These are phyloP conservation scores for Trichoderma arundinaceum DNA, from an alignment of 2,329 filamentous ascomycete species.

Conservation along the genomic window DNA sequence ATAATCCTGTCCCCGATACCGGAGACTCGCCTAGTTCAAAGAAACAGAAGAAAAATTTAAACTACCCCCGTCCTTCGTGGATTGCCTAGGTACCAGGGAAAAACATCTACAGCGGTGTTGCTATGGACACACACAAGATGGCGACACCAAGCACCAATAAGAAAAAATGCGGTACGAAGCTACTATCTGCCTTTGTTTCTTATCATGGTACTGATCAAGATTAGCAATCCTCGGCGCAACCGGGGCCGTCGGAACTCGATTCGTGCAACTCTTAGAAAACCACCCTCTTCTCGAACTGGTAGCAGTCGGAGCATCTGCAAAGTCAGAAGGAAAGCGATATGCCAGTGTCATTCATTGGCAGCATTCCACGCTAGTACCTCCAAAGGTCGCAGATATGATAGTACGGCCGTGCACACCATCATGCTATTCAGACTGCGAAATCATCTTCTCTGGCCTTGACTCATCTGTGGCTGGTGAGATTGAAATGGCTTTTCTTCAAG, in stretches of 20 bases:
- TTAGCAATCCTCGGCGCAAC: slow-evolving; percentile 24
- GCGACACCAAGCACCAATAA: slow-evolving; percentile 17
- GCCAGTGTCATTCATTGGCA: slow-evolving; percentile 24
- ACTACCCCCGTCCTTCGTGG: not conserved
- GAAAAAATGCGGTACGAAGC: slow-evolving; percentile 20
- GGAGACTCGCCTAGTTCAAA: slow-evolving; percentile 3
- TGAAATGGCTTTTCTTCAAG: slow-evolving; percentile 29
- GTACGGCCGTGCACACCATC: slow-evolving; percentile 18
- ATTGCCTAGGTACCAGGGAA: slow-evolving; percentile 8
- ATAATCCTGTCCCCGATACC: slow-evolving; percentile 7
- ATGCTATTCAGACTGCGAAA: slow-evolving; percentile 23
- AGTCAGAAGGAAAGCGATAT: slow-evolving; percentile 24
- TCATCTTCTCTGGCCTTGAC: slow-evolving; percentile 26
- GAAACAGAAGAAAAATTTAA: slow-evolving; percentile 11
- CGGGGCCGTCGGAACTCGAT: slow-evolving; percentile 25
- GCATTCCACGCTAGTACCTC: slow-evolving; percentile 10
- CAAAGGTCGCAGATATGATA: slow-evolving; percentile 21
- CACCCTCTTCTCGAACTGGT: slow-evolving; percentile 18
- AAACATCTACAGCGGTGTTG: slow-evolving; percentile 15
- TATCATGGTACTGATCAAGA: slow-evolving; percentile 15
- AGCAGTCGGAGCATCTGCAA: slow-evolving; percentile 26
- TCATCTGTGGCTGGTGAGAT: slow-evolving; percentile 24
- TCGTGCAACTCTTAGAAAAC: slow-evolving; percentile 25
- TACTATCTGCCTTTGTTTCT: slow-evolving; percentile 17
- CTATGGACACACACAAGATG: slow-evolving; percentile 16